Percentiles rank a stretch among this genome's conserved stretches.
These are phyloP conservation scores for Fraxinus floribunda DNA, from an alignment of 305 asterid genomes.

Conservation along the genomic window DNA sequence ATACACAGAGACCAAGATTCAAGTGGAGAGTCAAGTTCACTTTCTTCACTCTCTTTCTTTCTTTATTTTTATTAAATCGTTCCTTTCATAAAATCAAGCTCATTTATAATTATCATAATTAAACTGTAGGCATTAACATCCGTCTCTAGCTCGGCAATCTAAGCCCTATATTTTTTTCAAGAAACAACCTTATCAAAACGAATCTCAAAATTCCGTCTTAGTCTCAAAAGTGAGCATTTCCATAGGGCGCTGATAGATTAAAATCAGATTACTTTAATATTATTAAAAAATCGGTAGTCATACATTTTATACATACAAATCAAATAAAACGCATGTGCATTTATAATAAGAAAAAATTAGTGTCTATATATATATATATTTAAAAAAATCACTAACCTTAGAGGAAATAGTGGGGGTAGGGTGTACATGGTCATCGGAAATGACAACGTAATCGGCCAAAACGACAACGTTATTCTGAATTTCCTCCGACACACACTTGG, in stretches of 20 bases:
- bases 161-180: neutral
- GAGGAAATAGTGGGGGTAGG: conserved; percentile 72
- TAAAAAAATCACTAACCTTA: conserved; percentile 51
- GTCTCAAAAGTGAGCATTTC: neutral
- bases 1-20: neutral
- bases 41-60: neutral
- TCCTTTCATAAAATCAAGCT: neutral
- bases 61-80: neutral
- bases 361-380: neutral
- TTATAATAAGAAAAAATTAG: neutral
- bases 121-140: neutral
- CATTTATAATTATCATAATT: neutral
- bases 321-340: neutral
- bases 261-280: neutral
- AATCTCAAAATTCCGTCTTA: neutral
- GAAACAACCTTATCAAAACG: neutral
- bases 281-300: neutral
- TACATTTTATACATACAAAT: neutral
- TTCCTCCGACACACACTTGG: conserved; percentile 91
- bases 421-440: conserved; percentile 63
- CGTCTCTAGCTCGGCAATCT: neutral
- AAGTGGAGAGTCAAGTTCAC: neutral
- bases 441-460: conserved; percentile 75
- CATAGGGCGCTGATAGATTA: neutral
- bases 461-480: conserved; percentile 86